These are phyloP conservation scores for Phallus indusiatus DNA, from an alignment of 768 basidiomycete species.

Conservation along the genomic window DNA sequence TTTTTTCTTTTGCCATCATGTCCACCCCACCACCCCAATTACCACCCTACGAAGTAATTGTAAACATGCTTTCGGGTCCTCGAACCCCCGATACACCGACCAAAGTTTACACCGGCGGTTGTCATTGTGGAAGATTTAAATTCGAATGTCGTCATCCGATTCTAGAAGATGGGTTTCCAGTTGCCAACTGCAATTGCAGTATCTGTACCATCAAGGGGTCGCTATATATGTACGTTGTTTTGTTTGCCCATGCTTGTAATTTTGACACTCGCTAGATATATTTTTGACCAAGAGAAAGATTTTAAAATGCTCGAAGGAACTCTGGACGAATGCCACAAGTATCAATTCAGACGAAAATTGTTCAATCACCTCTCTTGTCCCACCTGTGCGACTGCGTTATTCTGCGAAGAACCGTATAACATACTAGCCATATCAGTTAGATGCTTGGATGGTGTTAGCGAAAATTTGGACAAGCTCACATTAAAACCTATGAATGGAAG, in stretches of 20 bases:
- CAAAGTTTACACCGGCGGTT: slow-evolving; percentile 1
- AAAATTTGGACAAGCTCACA: neutral
- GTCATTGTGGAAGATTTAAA: slow-evolving; percentile 4
- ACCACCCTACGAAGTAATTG: too few relatives aligned
- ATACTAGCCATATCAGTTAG: neutral
- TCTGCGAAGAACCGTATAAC: neutral
- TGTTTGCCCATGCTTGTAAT: neutral
- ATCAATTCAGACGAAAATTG: neutral
- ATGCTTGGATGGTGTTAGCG: neutral
- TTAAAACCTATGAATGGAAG: neutral
- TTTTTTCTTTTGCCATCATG: too few relatives aligned
- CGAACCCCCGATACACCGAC: neutral
- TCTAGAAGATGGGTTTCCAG: slow-evolving; percentile 3
- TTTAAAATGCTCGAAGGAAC: neutral
- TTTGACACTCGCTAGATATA: neutral
- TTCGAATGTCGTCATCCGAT: slow-evolving; percentile 6
- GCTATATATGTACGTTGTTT: neutral
- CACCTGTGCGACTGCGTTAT: neutral
- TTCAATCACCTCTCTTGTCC: slow-evolving; percentile 1
- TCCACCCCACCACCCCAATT: too few relatives aligned
- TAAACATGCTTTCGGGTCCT: neutral
- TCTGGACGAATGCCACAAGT: neutral
- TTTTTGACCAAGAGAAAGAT: neutral
- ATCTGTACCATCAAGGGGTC: neutral
- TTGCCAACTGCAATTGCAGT: slow-evolving; percentile 2